Evolutionary conservation across 176 grass and related monocot species (phyloP), one percentile per base, ranked within the genome.

Genomic region (Musa beccarii): DNA sequence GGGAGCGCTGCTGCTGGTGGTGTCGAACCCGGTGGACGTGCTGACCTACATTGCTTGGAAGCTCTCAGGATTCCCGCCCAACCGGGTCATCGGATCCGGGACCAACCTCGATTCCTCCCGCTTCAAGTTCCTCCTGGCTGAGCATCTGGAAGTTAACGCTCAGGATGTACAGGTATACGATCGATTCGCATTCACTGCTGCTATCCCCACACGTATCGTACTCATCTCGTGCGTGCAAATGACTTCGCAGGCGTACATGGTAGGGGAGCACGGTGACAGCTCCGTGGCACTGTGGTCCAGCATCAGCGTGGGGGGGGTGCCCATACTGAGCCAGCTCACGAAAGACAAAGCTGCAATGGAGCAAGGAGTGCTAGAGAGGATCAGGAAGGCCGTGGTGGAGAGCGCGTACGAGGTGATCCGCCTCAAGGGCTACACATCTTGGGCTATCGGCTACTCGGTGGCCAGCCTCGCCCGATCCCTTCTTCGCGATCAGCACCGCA

Each of bases 251-350:
- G 72, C 72, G 10, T 74, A 74, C 72, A 74, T 74, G 72, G 53
- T 74, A 23, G 72, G 72, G 72, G 72, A 74, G 72, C 72, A 74
- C 72, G 72, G 72, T 7, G 72, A 74, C 53, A 74, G 72, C 72
- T 74, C 72, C 3, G 72, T 74, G 72, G 72, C 72, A 24, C 24
- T 74, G 72, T 74, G 72, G 72, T 74, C 72, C 6, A 74, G 72
- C 72, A 74, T 74, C 11, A 74, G 72, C 72, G 72, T 74, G 3
- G 72, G 72, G 2, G 72, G 72, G 10, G 72, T 74, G 72, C 72
- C 72, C 13, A 29, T 74, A 9, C 52, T 74, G 53, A 54, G 52
- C 14, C 24, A 29, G 14, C 72, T 74, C 1, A 25, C 57, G 17
- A 61, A n/a, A 5, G 57, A 66, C 63, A 25, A 66, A 0, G 53